phyloP scores from a whole-genome alignment of 495 filamentous ascomycete species.

The Penicillium turbatum region DNA sequence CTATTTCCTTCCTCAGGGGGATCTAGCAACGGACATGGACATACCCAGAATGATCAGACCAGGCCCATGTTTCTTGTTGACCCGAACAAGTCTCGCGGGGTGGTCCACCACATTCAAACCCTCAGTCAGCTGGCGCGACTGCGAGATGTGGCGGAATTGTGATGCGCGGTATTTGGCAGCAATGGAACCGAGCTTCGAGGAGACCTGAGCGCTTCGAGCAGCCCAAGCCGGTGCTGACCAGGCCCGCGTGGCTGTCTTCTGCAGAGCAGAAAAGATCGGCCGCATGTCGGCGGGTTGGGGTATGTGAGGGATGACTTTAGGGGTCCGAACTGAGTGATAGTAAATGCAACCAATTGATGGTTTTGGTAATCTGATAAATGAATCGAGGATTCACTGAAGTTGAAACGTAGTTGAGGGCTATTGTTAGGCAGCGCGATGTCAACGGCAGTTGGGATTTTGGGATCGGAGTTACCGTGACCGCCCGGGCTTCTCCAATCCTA shows the following conservation, averaged over 20 bases:
- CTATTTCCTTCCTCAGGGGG: background rate
- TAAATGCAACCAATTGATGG: background rate
- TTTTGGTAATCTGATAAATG: background rate
- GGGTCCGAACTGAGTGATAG: background rate
- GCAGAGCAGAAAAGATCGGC: conserved; percentile 29
- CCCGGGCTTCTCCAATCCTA: conserved; percentile 17
- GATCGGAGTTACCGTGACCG: conserved; percentile 6
- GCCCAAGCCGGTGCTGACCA: conserved; percentile 21
- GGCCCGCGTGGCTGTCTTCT: conserved; percentile 20
- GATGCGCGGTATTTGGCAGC: conserved; percentile 38
- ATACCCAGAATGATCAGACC: conserved; percentile 77
- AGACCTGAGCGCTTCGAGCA: conserved; percentile 14
- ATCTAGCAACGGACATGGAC: conserved; percentile 2
- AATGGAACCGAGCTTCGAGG: conserved; percentile 31
- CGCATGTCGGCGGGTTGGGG: conserved; percentile 24
- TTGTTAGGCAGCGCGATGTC: background rate
- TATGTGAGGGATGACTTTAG: background rate
- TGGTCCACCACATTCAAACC: conserved; percentile 74
- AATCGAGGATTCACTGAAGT: background rate
- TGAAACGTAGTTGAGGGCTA: background rate
- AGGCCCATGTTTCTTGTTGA: conserved; percentile 68
- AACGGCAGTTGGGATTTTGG: conserved; percentile 14
- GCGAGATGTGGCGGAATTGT: conserved; percentile 32
- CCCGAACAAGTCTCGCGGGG: conserved; percentile 69
- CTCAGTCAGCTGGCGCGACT: conserved; percentile 18